These are phyloP conservation scores for Trifolium dubium DNA, from an alignment of 306 rosid genomes.

Conservation along the genomic window DNA sequence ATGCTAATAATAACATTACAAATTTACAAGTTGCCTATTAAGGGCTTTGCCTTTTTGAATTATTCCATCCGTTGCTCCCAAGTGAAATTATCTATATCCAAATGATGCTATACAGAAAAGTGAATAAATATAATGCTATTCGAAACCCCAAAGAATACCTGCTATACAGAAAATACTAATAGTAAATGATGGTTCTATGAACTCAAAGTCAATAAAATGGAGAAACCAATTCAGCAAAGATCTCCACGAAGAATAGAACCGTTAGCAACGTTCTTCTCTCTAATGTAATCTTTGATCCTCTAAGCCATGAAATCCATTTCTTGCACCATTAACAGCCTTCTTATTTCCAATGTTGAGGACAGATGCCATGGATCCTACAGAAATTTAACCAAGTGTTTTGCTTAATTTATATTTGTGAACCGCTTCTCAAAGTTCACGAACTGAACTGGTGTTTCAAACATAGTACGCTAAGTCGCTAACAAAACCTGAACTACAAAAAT, in stretches of 20 bases:
- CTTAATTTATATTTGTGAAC: not conserved
- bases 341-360: slow-evolving; percentile 55
- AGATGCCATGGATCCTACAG: slow-evolving; percentile 68
- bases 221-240: not conserved
- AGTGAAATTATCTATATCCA: no score
- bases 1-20: no score
- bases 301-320: slow-evolving; percentile 51
- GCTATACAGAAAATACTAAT: no score
- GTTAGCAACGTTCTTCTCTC: not conserved
- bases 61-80: no score
- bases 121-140: no score
- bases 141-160: no score
- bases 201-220: not conserved
- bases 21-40: no score
- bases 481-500: not conserved
- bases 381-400: slow-evolving; percentile 41
- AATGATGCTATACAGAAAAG: no score
- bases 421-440: not conserved
- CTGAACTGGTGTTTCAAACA: not conserved
- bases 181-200: no score
- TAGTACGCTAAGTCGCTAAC: not conserved
- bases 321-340: slow-evolving; percentile 58
- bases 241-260: not conserved
- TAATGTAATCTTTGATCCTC: slow-evolving; percentile 43
- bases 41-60: no score